Conservation (phyloP, 2,329 filamentous ascomycete genomes). For the Aspergillus novofumigatus region DNA sequence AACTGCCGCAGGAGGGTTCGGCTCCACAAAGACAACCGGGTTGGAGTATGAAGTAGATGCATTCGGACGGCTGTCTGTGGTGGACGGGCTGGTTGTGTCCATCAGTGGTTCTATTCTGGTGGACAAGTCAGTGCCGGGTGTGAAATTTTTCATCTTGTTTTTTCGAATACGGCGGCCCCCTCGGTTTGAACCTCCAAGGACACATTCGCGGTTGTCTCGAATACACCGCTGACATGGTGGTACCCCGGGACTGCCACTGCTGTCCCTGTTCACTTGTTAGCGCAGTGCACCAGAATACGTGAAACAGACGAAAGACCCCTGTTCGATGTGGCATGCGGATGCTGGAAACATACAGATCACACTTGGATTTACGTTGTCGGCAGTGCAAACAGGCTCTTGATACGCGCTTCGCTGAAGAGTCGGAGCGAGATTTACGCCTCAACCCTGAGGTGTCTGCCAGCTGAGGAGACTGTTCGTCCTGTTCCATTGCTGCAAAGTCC, state of each 20-base stretch:
- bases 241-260: slow-evolving; percentile 47
- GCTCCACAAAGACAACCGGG: slow-evolving; percentile 31
- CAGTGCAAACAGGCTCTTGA: slow-evolving; percentile 48
- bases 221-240: slow-evolving; percentile 56
- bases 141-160: slow-evolving; percentile 41
- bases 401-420: slow-evolving; percentile 41
- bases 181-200: slow-evolving; percentile 56
- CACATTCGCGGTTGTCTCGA: slow-evolving; percentile 55
- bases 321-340: background rate
- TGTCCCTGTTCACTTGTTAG: slow-evolving; percentile 34
- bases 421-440: slow-evolving; percentile 21
- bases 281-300: background rate
- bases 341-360: slow-evolving; percentile 45
- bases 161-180: slow-evolving; percentile 56
- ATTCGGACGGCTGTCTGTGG: slow-evolving; percentile 23
- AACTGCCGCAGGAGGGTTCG: slow-evolving; percentile 26
- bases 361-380: slow-evolving; percentile 48
- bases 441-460: slow-evolving; percentile 8
- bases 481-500: slow-evolving; percentile 6
- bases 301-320: too few relatives aligned
- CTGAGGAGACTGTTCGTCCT: slow-evolving; percentile 14
- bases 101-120: slow-evolving; percentile 24
- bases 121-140: slow-evolving; percentile 20
- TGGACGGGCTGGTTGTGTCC: slow-evolving; percentile 21
- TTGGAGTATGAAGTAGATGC: slow-evolving; percentile 28